Base-by-base conservation (phyloP, 2,329 filamentous ascomycete species). In the Alternaria postmessia region DNA sequence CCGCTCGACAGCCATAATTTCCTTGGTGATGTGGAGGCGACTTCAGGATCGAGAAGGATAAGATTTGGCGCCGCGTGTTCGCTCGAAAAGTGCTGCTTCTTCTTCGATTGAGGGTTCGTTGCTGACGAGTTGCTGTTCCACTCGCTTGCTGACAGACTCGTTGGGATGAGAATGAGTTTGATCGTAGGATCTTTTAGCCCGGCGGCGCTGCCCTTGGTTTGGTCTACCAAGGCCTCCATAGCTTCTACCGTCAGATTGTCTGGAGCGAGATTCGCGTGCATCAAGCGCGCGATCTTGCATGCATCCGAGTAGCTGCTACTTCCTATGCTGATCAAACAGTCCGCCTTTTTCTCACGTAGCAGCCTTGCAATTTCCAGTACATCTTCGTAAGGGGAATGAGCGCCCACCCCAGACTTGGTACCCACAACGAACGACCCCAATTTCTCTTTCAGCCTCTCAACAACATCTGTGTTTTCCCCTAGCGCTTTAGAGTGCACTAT, bases 281-380 rank as follows among this genome's bases (percentile, higher is more conserved):
- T 65, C 42, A 71, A 51, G 28, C 68, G 54, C n/a, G 63, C 70
- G 42, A 68, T 71, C 54, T 73, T 73, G 65, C 69, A 67, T 36
- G 71, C 69, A 43, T 73, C 71, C 8, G 69, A 71, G 52, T 71
- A 73, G 28, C 65, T 71, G 51, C 67, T 67, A 24, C 62, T 66
- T 24, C 71, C 68, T 32, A 73, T 62, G 41, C 65, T 70, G 30
- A 73, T 57, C 28, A 73, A 38, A 44, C 60, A 65, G 34, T 73
- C 69, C 20, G 68, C 68, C 3, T 65, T 12, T 14, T 56, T 63
- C 32, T 67, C 59, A 7, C 65, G 49, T 4, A 73, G 46, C 3
- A 69, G 43, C 9, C 44, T 61, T 6, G 64, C 22, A 28, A 72
- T 71, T 2, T 65, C 66, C 14, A 72, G 51, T 6, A 72, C 59